Percentiles rank a stretch among this genome's conserved stretches.
Evolutionary conservation across 306 rosid species (phyloP).

Genomic region (Quercus mongolica): DNA sequence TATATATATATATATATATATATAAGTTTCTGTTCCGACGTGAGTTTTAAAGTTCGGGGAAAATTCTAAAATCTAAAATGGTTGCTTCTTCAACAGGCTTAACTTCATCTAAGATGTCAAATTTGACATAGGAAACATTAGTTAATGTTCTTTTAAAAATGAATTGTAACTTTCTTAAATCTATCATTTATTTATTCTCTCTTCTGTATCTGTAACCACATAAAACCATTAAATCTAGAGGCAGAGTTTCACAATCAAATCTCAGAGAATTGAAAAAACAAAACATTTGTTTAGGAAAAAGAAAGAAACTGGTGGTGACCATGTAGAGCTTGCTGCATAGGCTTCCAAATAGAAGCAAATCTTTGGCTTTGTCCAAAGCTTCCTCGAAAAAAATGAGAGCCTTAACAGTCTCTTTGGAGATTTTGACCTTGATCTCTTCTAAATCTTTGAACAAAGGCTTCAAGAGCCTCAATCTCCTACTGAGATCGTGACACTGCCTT

Average conservation of each 20-base stretch:
- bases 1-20: no score
- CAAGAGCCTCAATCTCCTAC: constrained; percentile 20
- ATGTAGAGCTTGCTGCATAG: no score
- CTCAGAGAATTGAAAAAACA: not conserved
- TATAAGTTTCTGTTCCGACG: no score
- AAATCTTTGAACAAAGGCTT: not conserved
- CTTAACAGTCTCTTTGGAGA: not conserved
- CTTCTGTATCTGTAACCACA: constrained; percentile 49
- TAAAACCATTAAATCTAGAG: no score
- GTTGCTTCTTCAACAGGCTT: constrained; percentile 16
- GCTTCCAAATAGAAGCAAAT: no score
- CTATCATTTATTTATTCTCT: constrained; percentile 51
- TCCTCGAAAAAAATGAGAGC: constrained; percentile 24
- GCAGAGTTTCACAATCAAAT: no score
- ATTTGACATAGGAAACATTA: no score
- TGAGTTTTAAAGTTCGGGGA: no score
- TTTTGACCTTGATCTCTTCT: not conserved
- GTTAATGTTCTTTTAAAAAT: constrained; percentile 19
- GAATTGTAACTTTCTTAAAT: constrained; percentile 49
- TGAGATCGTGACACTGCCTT: constrained; percentile 28
- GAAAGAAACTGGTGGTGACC: not conserved
- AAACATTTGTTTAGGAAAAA: not conserved
- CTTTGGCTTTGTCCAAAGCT: no score
- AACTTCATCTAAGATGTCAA: not conserved
- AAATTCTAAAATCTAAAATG: constrained; percentile 53